A percentile compares a stretch with the other conserved stretches of the same genome.
These are phyloP conservation scores for Phanerodontia chrysosporium DNA, from an alignment of 768 basidiomycete species.

Conservation along the genomic window DNA sequence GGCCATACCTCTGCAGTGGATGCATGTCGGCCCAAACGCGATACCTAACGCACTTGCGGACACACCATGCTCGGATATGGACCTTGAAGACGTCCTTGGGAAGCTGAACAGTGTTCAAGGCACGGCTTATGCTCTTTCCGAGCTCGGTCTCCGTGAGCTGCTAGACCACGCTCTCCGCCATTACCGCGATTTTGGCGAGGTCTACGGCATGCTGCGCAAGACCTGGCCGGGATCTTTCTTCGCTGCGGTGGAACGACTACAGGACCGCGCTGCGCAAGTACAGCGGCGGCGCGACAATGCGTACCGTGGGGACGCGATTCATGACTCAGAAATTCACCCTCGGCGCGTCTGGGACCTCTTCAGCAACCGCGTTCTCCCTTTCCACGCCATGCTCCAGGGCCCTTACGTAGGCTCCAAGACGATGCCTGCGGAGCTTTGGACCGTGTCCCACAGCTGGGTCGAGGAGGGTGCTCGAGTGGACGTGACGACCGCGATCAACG, in stretches of 20 bases:
- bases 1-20: not conserved
- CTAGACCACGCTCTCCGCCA: not conserved
- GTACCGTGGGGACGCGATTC: not conserved
- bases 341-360: not conserved
- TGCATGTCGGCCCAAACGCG: not conserved
- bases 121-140: not conserved
- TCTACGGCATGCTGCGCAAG: not conserved
- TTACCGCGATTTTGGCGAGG: not conserved
- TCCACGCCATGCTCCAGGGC: not conserved
- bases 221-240: not conserved
- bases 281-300: not conserved
- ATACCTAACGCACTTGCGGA: not conserved
- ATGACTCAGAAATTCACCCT: not conserved
- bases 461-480: not conserved
- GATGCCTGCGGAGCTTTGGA: not conserved
- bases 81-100: not conserved
- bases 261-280: not conserved
- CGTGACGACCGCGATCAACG: not conserved
- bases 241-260: not conserved
- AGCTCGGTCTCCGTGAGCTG: not conserved
- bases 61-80: not conserved
- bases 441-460: not conserved
- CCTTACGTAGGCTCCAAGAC: not conserved
- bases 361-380: not conserved
- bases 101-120: not conserved